Base-by-base conservation (phyloP, 2,329 filamentous ascomycete genomes). In the Aspergillus jensenii region DNA sequence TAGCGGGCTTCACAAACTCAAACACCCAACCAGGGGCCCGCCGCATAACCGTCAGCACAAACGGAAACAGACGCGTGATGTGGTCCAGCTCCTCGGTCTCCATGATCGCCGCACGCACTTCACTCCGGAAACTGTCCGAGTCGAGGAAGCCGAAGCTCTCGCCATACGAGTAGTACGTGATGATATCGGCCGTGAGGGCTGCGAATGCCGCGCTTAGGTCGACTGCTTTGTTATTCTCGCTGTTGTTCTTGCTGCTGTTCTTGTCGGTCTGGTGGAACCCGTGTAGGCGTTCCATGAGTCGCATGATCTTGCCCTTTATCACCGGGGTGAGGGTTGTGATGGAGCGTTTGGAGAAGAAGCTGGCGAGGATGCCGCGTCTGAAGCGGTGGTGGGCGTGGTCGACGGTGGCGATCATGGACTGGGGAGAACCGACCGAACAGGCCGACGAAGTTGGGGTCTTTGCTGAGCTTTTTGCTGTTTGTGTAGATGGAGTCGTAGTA, bases 271-370 rank as follows among this genome's bases (percentile, higher is more conserved):
- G 3, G 35, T n/a, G 15, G 14, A 19, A 19, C 23, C 9, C 17
- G 17, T 7, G 21, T 2, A 59, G 37, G 3, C 37, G 41, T 23
- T 46, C 17, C 9, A 43, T 19, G 2, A 55, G 33, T 15, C 27
- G 21, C 4, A n/a, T 12, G 2, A 45, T 33, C n/a, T 37, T 37
- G 11, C 40, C 19, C 14, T 47, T 21, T 15, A 58, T 45, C 11
- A 58, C 11, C 1, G 8, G 21, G 1, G 25, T 33, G 6, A 48
- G 19, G 12, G 40, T 7, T 5, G 23, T 11, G 15, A 58, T 44
- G 12, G 51, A 41, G 14, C 37, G 40, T 21, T 55, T 54, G 4
- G 78, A 79, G 61, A 81, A 82, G 67, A 78, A 81, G 0, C 70
- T 71, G 47, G 73, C 77, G 50, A 81, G 58, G 2, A 74, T 70